phyloP scores from a whole-genome alignment of 805 yeast species.

The Candida silvicultrix region DNA sequence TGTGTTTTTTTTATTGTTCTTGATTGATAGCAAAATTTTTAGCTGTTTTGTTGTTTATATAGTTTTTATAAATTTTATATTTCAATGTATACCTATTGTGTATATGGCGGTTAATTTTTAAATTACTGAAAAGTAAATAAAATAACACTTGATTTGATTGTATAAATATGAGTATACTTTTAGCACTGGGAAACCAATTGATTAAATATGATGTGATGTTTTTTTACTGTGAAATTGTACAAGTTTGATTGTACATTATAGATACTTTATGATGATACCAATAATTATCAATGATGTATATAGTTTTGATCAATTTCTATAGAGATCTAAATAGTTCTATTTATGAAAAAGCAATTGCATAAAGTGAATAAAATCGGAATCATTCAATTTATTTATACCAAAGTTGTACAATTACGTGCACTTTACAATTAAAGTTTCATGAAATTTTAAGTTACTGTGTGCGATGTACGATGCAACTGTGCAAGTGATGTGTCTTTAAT shows the following conservation, averaged over 20 bases:
- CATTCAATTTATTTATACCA: neutral
- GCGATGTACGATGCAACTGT: no score
- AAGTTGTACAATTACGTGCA: neutral
- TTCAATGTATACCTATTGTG: no score
- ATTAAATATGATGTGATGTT: no score
- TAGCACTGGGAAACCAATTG: neutral
- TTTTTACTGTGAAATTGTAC: neutral
- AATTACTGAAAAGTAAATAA: no score
- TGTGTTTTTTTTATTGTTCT: no score
- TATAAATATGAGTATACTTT: no score
- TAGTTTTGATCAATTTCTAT: neutral
- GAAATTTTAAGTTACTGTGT: no score
- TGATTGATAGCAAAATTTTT: no score
- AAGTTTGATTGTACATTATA: neutral
- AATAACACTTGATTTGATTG: no score
- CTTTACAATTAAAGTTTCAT: no score
- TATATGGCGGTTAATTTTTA: neutral
- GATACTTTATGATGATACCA: neutral
- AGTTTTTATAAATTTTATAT: no score
- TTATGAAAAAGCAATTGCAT: neutral
- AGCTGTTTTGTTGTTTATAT: neutral
- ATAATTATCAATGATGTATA: no score
- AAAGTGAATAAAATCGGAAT: neutral
- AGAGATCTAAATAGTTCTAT: neutral
- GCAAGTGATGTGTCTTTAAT: neutral